These are phyloP conservation scores for Endothia cerciana DNA, from an alignment of 2,329 filamentous ascomycete genomes.

Conservation along the genomic window DNA sequence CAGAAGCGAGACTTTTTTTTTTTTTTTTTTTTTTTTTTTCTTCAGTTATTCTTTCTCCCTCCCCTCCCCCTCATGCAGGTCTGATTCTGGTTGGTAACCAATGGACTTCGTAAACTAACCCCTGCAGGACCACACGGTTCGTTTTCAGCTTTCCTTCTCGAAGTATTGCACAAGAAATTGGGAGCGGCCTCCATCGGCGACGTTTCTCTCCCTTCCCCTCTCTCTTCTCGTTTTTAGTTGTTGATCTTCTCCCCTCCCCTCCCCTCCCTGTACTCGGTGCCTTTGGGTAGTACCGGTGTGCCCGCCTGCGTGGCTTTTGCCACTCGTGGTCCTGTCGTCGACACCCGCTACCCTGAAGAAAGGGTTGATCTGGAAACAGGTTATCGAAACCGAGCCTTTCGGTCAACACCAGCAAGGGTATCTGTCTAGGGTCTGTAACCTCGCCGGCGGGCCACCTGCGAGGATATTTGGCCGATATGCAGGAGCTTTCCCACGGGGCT, in stretches of 20 bases:
- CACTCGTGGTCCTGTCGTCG: background rate
- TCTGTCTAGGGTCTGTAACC: too few species aligned
- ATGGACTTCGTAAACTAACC: background rate
- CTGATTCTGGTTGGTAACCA: background rate
- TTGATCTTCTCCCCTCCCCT: background rate
- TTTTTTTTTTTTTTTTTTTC: too few species aligned
- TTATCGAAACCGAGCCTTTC: background rate
- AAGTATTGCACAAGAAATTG: too few species aligned
- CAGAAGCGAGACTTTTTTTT: background rate
- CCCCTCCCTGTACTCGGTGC: background rate
- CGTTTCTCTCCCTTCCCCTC: background rate
- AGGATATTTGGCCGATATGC: background rate
- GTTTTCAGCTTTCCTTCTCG: background rate
- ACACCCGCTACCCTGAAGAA: too few species aligned
- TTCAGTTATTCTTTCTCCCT: too few species aligned
- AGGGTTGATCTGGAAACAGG: too few species aligned
- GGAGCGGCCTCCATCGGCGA: too few species aligned
- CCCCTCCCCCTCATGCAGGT: too few species aligned
- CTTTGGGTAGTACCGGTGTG: background rate
- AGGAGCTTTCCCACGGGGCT: background rate
- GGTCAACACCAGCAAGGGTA: background rate
- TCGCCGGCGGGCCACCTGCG: background rate
- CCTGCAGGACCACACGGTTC: background rate
- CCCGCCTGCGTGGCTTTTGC: slow-evolving; percentile 2
- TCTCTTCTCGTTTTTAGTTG: too few species aligned